Evolutionary conservation across 2,329 filamentous ascomycete genomes (phyloP).

Genomic region (Alternaria alternata): DNA sequence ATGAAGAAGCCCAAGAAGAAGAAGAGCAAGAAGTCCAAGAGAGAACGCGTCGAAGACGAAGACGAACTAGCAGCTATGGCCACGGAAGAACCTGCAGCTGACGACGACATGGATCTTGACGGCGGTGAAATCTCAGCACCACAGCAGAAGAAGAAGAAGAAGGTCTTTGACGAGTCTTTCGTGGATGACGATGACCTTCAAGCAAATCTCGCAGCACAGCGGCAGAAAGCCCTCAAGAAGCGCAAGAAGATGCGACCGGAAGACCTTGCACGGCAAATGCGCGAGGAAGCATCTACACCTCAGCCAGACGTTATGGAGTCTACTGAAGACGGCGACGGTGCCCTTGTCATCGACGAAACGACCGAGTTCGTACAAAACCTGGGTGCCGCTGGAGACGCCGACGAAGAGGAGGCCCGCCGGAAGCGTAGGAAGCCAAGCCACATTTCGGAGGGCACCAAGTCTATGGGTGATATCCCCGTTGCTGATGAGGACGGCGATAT

Average conservation of each 20-base stretch:
- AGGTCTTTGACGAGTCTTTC: slow-evolving; percentile 72
- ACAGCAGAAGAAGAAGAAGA: slow-evolving; percentile 71
- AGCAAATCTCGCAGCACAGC: slow-evolving; percentile 81
- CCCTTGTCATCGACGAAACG: slow-evolving; percentile 93
- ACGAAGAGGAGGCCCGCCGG: slow-evolving; percentile 56
- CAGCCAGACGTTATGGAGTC: slow-evolving; percentile 63
- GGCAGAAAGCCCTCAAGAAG: slow-evolving; percentile 86
- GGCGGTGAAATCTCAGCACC: slow-evolving; percentile 38
- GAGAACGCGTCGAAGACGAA: slow-evolving; percentile 60
- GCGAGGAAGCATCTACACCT: slow-evolving; percentile 65
- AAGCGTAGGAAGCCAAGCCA: slow-evolving; percentile 53
- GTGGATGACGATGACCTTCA: slow-evolving; percentile 94
- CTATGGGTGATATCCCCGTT: slow-evolving; percentile 38
- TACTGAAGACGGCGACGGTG: slow-evolving; percentile 67
- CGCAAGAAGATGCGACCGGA: slow-evolving; percentile 86
- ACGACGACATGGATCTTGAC: slow-evolving; percentile 77
- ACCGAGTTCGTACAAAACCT: slow-evolving; percentile 92
- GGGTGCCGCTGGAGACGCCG: slow-evolving; percentile 55
- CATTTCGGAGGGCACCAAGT: slow-evolving; percentile 33
- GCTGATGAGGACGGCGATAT: slow-evolving; percentile 62
- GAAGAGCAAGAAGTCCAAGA: slow-evolving; percentile 43
- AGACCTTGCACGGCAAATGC: slow-evolving; percentile 83
- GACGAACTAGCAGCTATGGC: slow-evolving; percentile 61
- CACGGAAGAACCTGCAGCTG: slow-evolving; percentile 39
- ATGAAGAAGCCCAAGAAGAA: slow-evolving; percentile 69